Evolutionary conservation across 2,329 filamentous ascomycete species (phyloP).

Genomic region (Aspergillus intermedius): DNA sequence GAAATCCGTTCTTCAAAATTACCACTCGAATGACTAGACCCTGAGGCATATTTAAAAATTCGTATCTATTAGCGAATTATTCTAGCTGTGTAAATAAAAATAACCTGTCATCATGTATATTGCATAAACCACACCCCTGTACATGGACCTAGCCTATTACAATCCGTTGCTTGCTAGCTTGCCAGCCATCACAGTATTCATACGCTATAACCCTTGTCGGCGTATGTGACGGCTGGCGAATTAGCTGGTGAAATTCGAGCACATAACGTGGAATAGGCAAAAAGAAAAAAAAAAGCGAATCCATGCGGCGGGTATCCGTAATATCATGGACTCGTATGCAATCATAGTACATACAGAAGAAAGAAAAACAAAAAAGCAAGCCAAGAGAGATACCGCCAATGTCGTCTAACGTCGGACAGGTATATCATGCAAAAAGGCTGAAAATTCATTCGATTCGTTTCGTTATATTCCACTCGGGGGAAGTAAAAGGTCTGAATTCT

Average conservation of each 20-base stretch:
- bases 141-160: too few relatives aligned
- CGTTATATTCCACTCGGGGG: constrained; percentile 6
- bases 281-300: background rate
- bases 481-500: background rate
- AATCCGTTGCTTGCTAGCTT: too few relatives aligned
- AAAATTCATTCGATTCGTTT: constrained; percentile 10
- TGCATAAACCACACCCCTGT: too few relatives aligned
- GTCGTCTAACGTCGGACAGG: background rate
- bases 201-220: too few relatives aligned
- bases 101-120: too few relatives aligned
- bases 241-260: background rate
- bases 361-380: background rate
- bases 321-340: constrained; percentile 6
- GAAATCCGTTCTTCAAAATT: too few relatives aligned
- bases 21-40: too few relatives aligned
- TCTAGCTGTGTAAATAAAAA: too few relatives aligned
- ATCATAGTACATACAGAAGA: constrained; percentile 11
- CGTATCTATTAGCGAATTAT: too few relatives aligned
- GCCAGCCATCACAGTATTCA: too few relatives aligned
- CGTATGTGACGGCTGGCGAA: too few relatives aligned
- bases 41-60: too few relatives aligned
- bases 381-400: background rate
- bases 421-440: background rate
- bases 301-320: background rate
- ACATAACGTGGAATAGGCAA: background rate